Base-by-base conservation (phyloP, 1,284 basidiomycete genomes). In the Ceraceosorus guamensis region DNA sequence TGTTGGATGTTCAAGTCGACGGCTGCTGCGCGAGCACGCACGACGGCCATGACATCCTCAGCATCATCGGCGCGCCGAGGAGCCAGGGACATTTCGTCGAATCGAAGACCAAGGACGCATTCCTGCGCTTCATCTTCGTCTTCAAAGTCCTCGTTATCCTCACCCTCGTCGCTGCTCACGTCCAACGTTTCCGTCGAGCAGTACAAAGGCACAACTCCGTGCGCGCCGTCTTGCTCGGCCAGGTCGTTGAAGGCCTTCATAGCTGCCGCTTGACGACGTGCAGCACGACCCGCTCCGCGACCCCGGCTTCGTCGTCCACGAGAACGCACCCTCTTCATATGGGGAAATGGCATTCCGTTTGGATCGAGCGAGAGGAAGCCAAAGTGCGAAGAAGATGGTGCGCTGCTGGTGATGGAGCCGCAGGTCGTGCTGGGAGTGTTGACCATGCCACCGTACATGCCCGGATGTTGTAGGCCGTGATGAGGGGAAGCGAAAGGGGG, bases 231-330 rank as follows among this genome's bases (percentile, higher is more conserved):
- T 34, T 45, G 46, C 37, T 48, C 41, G 24, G 32, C 45, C 24
- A 45, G 53, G 6, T 56, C 39, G 4, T 56, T 51, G n/a, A 60
- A 45, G 1, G 66, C 60, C 7, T 57, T 48, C 3, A 67, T 44
- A 2, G 67, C 67, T 2, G 67, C 66, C 1, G 67, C 67, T 51
- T 63, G 61, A 32, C 67, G 58, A 46, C 67, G 57, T 3, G 67
- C 67, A 1, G 67, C 67, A 5, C 67, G 55, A 6, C 67, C 67
- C 1, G 67, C 67, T 13, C 67, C 67, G n/a, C 67, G 60, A 6
- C 67, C 67, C 8, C 67, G 65, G 11, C 58, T 61, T 4, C 67
- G 60, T 8, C 67, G 58, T 0, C 67, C 66, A 8, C 67, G 63
- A 0, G 67, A 64, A 1, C 65, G 63, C 4, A 61, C 31, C 5